These are phyloP conservation scores for Juglanconis oblonga DNA, from an alignment of 2,329 filamentous ascomycete genomes.

Conservation along the genomic window DNA sequence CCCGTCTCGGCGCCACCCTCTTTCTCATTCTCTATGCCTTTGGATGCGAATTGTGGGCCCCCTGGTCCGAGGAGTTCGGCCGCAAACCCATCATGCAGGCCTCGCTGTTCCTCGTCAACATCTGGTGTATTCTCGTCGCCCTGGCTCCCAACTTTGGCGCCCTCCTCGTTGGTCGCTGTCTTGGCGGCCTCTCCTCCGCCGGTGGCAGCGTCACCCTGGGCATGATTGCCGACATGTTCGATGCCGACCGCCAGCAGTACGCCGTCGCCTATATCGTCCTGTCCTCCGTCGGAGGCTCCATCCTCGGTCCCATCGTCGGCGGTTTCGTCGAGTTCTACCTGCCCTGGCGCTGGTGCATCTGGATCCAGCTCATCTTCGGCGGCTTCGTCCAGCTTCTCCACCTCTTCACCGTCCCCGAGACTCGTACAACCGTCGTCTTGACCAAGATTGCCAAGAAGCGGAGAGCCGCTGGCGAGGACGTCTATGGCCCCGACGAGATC, in stretches of 20 bases:
- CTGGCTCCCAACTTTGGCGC: conserved; percentile 70
- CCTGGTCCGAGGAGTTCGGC: conserved; percentile 81
- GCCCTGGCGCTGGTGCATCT: conserved; percentile 68
- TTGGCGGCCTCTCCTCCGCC: conserved; percentile 69
- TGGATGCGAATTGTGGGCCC: conserved; percentile 84
- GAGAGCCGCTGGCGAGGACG: conserved; percentile 59
- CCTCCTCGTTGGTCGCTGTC: conserved; percentile 66
- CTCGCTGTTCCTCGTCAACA: conserved; percentile 71
- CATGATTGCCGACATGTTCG: conserved; percentile 74
- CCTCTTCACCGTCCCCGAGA: conserved; percentile 71
- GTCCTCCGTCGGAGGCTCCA: conserved; percentile 74
- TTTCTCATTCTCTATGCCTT: conserved; percentile 81
- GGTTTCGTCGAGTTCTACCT: conserved; percentile 69
- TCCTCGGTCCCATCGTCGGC: conserved; percentile 75
- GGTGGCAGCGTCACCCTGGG: conserved; percentile 71
- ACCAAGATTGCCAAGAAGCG: conserved; percentile 75
- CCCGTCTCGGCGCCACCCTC: conserved; percentile 71
- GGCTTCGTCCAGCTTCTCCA: conserved; percentile 66
- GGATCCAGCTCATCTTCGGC: conserved; percentile 82
- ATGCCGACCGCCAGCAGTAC: conserved; percentile 68
- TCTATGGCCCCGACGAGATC: conserved; percentile 74
- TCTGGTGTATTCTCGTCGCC: conserved; percentile 72
- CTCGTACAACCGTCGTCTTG: conserved; percentile 72
- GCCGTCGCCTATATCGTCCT: conserved; percentile 76
- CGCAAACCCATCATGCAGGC: conserved; percentile 72